These are phyloP conservation scores for Antarctomyces pellizariae DNA, from an alignment of 495 filamentous ascomycete genomes.

Conservation along the genomic window DNA sequence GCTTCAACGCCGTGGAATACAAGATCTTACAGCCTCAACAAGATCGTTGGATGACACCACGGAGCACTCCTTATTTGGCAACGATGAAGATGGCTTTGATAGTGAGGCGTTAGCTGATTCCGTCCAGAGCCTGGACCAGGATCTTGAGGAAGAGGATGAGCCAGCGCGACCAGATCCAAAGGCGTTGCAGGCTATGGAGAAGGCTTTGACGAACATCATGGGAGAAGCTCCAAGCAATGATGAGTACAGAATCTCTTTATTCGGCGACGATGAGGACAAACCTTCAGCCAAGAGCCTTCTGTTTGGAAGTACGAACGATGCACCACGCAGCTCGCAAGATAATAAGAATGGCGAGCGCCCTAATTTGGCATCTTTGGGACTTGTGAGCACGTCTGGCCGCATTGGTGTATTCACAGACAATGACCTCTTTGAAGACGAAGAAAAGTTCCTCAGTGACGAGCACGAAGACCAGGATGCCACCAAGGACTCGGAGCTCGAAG, in stretches of 20 bases:
- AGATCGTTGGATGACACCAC: constrained; percentile 23
- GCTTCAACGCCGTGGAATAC: constrained; percentile 8
- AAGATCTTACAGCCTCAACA: constrained; percentile 16
- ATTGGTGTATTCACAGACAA: constrained; percentile 81
- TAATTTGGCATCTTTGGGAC: constrained; percentile 72
- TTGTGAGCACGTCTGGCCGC: constrained; percentile 57
- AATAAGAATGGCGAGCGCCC: constrained; percentile 34
- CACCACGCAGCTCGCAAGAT: constrained; percentile 33
- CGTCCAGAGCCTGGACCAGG: constrained; percentile 27
- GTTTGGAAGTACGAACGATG: constrained; percentile 22
- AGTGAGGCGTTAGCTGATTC: constrained; percentile 28
- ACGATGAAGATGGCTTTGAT: constrained; percentile 29
- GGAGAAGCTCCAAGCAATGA: constrained; percentile 46
- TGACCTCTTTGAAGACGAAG: constrained; percentile 80
- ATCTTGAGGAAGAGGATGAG: constrained; percentile 13
- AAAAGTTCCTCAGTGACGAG: constrained; percentile 69
- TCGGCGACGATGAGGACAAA: constrained; percentile 25
- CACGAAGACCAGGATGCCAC: constrained; percentile 46
- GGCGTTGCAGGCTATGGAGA: constrained; percentile 83
- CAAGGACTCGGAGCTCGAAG: constrained; percentile 35
- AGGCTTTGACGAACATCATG: constrained; percentile 85
- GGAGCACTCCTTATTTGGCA: constrained; percentile 21
- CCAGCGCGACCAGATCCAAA: constrained; percentile 20
- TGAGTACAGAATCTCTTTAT: constrained; percentile 32
- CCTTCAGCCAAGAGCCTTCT: constrained; percentile 23